Evolutionary conservation across 768 basidiomycete genomes (phyloP), one percentile per base, ranked within the genome.

Genomic region (Amanita molliuscula): DNA sequence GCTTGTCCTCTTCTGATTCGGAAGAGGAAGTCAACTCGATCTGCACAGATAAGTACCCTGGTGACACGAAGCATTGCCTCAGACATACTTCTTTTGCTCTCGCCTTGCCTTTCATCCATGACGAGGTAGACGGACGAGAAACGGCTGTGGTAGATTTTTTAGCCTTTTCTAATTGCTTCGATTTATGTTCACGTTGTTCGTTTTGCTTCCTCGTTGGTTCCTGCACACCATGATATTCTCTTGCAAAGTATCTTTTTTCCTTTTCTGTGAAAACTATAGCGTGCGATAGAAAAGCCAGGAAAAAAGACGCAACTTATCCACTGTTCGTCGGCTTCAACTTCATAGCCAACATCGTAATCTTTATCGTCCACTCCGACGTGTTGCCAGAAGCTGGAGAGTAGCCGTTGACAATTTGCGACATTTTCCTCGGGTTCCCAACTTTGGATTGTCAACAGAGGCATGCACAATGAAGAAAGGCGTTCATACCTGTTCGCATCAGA

Each of bases 361-460:
- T 70, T 44, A 47, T 83, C 59, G 51, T 85, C 80, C 15, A 61
- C 60, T 1, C 83, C 83, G 16, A 86, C 55, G 46, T 82, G 71
- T 4, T 62, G 59, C 81, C 81, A 83, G 59, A 88, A 88, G 53
- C 78, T 79, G n/a, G 61, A 53, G 21, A 85, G 63, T 13, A 88
- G 67, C 16, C 79, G 72, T 13, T 73, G 62, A 58, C 85, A 88
- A 23, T 71, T 66, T 31, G 60, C 55, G 11, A 88, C 68, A 58
- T 88, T 84, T 6, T 63, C 64, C 45, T 70, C 64, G 9, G 85
- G 85, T 52, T 87, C 85, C 84, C 84, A 87, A 56, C 85, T 87
- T 21, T n/a, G 53, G 11, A 13, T 33, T n/a, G 26, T 48, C 44
- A 51, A 28, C 23, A 20, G 36, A 33, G 34, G n/a, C 5, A 28